Base-by-base conservation (phyloP, 1,284 basidiomycete genomes). In the Marasmius tenuissimus region DNA sequence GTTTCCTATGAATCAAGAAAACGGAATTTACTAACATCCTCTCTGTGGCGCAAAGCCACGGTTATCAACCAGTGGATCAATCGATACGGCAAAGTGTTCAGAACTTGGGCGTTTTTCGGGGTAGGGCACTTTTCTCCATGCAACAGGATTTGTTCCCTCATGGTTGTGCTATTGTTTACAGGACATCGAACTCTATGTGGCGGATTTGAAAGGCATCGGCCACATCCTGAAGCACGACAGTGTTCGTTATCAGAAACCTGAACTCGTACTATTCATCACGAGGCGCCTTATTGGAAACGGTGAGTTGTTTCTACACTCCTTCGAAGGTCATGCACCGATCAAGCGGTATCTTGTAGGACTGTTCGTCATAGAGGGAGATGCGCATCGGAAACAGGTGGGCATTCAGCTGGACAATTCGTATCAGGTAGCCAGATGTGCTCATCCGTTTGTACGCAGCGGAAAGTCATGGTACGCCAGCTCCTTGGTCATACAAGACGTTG, bases 381-480 rank as follows among this genome's bases (percentile, higher is more conserved):
- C 61, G 38, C 64, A 65, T 39, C 63, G 37, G 47, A 37, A 55
- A 34, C 64, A 65, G 57, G 64, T 63, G n/a, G 35, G 51, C 57
- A 52, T 35, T 16, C 16, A 11, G 6, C 34, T 11, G 11, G 2
- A 27, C 22, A 4, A 12, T 45, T 22, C n/a, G 35, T 20, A 12
- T 18, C 34, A 16, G 34, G 18, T 7, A n/a, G 16, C n/a, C 27
- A 20, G n/a, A 16, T 35, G 34, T 52, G 34, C 10, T 27, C 27
- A 27, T 27, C 4, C 4, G n/a, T 42, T 42, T 42, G 11, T 16
- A 8, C 42, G 18, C n/a, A 64, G 63, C 57, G 63, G n/a, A 61
- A 59, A 47, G 49, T 60, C 51, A 64, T 64, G 63, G 63, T 62
- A 57, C 22, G 22, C 53, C 3, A 12, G 22, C 45, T 10, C 2